phyloP scores from a whole-genome alignment of 768 basidiomycete species.

The Mycena venus region DNA sequence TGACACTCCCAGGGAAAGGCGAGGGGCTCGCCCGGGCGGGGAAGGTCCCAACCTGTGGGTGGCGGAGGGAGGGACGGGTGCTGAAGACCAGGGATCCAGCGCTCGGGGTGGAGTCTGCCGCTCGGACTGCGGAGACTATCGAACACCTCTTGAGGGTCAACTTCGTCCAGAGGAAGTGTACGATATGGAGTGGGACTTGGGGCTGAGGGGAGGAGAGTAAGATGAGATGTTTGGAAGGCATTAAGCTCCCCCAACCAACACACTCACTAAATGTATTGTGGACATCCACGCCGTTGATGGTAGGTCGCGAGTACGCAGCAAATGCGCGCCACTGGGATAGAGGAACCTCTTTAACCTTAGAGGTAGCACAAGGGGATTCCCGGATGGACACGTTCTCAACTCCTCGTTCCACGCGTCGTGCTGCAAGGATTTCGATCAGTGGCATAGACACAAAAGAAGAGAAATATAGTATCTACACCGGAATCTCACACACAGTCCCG shows the following conservation, averaged over 20 bases:
- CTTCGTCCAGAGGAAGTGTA: neutral
- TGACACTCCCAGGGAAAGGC: slow-evolving; percentile 65
- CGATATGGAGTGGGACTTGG: slow-evolving; percentile 26
- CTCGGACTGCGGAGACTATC: slow-evolving; percentile 45
- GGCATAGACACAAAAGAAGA: neutral
- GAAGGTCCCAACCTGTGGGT: slow-evolving; percentile 60
- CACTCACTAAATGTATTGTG: slow-evolving; percentile 33
- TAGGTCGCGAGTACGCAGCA: slow-evolving; percentile 22
- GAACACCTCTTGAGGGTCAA: slow-evolving; percentile 48
- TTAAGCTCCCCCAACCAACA: neutral
- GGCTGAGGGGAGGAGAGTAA: neutral
- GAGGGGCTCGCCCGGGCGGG: slow-evolving; percentile 51
- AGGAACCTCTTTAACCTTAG: neutral
- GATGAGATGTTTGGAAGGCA: neutral
- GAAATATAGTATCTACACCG: neutral
- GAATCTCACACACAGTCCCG: neutral
- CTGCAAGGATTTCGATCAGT: neutral
- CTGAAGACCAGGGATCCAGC: slow-evolving; percentile 61
- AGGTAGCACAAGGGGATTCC: neutral
- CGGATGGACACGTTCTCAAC: neutral
- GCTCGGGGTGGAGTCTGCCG: slow-evolving; percentile 54
- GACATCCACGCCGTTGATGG: slow-evolving; percentile 19
- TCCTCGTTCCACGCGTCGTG: neutral
- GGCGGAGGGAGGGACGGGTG: slow-evolving; percentile 66
- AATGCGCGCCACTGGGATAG: slow-evolving; percentile 25